Percentiles rank a stretch among this genome's conserved stretches.
Conservation (phyloP, 352 stramenopile genomes). For the Proteromonas lacertae region DNA sequence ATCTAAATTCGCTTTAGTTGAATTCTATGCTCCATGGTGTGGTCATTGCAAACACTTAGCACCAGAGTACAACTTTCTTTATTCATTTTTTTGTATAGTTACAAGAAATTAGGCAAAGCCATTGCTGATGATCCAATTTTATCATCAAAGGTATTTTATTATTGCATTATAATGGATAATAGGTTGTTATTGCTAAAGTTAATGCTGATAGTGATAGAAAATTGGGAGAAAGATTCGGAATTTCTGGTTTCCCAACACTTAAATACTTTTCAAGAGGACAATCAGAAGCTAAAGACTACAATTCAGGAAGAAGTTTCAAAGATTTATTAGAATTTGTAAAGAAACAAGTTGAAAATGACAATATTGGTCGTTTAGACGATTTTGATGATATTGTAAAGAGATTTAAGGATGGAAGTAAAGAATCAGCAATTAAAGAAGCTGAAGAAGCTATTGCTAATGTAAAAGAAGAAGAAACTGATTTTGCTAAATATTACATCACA, state of each 20-base stretch:
- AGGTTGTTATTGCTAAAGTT: conserved; percentile 45
- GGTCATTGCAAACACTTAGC: conserved; percentile 41
- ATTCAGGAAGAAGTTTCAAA: conserved; percentile 28
- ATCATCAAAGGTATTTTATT: too few relatives aligned
- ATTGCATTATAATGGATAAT: too few relatives aligned
- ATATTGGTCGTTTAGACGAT: too few relatives aligned
- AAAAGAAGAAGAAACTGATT: too few relatives aligned
- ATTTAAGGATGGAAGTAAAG: too few relatives aligned
- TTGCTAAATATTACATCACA: too few relatives aligned
- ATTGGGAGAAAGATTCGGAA: conserved; percentile 19
- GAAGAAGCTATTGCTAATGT: too few relatives aligned
- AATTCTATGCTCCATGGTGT: conserved; percentile 57
- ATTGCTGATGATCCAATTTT: conserved; percentile 35
- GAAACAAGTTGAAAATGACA: conserved; percentile 51
- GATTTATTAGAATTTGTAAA: conserved; percentile 26
- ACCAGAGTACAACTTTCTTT: conserved; percentile 34
- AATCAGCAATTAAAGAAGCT: too few relatives aligned
- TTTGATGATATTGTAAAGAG: too few relatives aligned
- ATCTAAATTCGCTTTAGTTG: conserved; percentile 3
- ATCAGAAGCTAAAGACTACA: conserved; percentile 37
- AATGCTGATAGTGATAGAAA: conserved; percentile 33
- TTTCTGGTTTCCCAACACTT: conserved; percentile 51
- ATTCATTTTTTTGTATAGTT: too few relatives aligned
- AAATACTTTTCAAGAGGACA: conserved; percentile 45
- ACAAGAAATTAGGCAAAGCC: conserved; percentile 33